A percentile compares a stretch with the other conserved stretches of the same genome.
Evolutionary conservation across 1,139 yeast species (phyloP).

Genomic region (Geotrichum citri-aurantii): DNA sequence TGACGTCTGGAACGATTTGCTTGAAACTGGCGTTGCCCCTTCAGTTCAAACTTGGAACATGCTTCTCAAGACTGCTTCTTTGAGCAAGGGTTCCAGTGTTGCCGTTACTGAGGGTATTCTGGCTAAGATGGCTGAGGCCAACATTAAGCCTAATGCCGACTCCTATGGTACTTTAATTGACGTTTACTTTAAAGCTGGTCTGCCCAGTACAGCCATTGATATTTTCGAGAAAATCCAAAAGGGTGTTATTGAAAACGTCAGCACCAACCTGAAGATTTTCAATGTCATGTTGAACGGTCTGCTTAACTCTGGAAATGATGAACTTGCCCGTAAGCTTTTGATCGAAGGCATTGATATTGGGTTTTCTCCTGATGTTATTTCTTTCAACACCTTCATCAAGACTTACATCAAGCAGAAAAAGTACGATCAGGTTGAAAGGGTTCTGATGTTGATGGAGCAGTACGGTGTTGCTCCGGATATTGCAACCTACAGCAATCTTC

Average conservation of each 20-base stretch:
- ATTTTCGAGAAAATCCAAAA: slow-evolving; percentile 26
- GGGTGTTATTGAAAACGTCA: slow-evolving; percentile 22
- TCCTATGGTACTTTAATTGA: slow-evolving; percentile 38
- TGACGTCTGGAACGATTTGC: slow-evolving; percentile 40
- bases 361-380: slow-evolving; percentile 34
- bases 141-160: slow-evolving; percentile 39
- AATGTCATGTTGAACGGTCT: slow-evolving; percentile 36
- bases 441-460: slow-evolving; percentile 36
- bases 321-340: slow-evolving; percentile 32
- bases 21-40: slow-evolving; percentile 32
- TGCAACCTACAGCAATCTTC: slow-evolving; percentile 59
- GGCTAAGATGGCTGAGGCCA: slow-evolving; percentile 35
- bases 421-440: slow-evolving; percentile 35
- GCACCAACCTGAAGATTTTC: slow-evolving; percentile 30
- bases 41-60: slow-evolving; percentile 43
- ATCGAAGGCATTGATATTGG: slow-evolving; percentile 32
- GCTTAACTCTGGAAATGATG: slow-evolving; percentile 26
- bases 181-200: slow-evolving; percentile 33
- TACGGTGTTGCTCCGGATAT: slow-evolving; percentile 52
- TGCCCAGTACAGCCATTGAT: slow-evolving; percentile 34
- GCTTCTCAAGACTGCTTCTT: slow-evolving; percentile 41
- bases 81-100: slow-evolving; percentile 30
- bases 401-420: slow-evolving; percentile 31
- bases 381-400: slow-evolving; percentile 41
- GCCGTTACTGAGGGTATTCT: slow-evolving; percentile 38